Evolutionary conservation across 1,139 yeast genomes (phyloP).

Genomic region (Schwanniomyces etchellsii): DNA sequence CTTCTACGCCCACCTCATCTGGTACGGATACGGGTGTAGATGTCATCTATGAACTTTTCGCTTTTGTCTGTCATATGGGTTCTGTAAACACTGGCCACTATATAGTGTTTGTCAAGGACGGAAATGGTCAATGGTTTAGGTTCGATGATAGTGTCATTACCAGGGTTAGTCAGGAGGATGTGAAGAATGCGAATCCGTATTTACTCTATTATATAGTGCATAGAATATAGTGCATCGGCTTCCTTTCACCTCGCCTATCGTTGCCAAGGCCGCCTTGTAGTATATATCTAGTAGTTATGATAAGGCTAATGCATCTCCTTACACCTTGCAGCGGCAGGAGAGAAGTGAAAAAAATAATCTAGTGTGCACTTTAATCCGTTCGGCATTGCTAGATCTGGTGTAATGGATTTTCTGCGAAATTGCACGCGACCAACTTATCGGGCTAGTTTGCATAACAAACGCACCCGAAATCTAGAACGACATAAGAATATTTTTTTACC

Average conservation of each 20-base stretch:
- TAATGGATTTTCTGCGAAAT: too few relatives aligned
- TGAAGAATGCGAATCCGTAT: slow-evolving; percentile 68
- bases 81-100: slow-evolving; percentile 95
- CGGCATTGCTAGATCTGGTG: too few relatives aligned
- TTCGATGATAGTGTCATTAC: slow-evolving; percentile 91
- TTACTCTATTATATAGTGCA: slow-evolving; percentile 71
- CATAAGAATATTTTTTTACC: too few relatives aligned
- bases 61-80: slow-evolving; percentile 84
- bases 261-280: too few relatives aligned
- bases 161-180: slow-evolving; percentile 57
- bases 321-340: background rate
- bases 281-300: too few relatives aligned
- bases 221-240: slow-evolving; percentile 17
- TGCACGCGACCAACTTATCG: too few relatives aligned
- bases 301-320: background rate
- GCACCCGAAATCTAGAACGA: too few relatives aligned
- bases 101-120: slow-evolving; percentile 67
- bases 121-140: slow-evolving; percentile 76
- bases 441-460: too few relatives aligned
- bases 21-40: slow-evolving; percentile 14
- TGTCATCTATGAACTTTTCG: slow-evolving; percentile 71
- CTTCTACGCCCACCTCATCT: slow-evolving; percentile 14
- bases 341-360: too few relatives aligned
- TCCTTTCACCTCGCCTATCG: too few relatives aligned
- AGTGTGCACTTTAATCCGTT: too few relatives aligned